Percentiles rank a stretch among this genome's conserved stretches.
phyloP scores from a whole-genome alignment of 345 rosid species.

The Linum tenue region DNA sequence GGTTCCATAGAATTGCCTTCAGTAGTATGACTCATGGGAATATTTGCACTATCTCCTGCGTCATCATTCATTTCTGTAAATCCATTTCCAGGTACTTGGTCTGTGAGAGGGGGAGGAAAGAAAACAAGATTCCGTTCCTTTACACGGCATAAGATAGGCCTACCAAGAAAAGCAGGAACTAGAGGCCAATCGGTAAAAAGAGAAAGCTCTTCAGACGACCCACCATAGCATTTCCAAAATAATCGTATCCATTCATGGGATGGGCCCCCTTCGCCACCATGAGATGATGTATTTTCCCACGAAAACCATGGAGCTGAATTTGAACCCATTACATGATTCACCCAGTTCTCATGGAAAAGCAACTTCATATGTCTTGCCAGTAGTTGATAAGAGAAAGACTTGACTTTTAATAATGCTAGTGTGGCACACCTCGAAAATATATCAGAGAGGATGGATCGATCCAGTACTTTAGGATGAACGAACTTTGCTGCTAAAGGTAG shows the following conservation, averaged over 20 bases:
- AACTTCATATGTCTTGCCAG: conserved; percentile 64
- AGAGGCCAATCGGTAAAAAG: conserved; percentile 87
- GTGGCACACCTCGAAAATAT: conserved; percentile 44
- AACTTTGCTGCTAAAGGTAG: conserved; percentile 60
- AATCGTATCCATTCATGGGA: conserved; percentile 79
- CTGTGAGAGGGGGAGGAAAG: conserved; percentile 51
- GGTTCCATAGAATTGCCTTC: conserved; percentile 32
- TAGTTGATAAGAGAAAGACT: conserved; percentile 57
- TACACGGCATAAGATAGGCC: conserved; percentile 78
- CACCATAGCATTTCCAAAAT: conserved; percentile 73
- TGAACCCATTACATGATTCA: conserved; percentile 54
- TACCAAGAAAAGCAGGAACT: conserved; percentile 90
- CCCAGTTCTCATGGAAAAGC: conserved; percentile 74
- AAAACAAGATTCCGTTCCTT: conserved; percentile 63
- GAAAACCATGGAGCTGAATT: conserved; percentile 82
- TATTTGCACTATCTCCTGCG: conserved; percentile 25
- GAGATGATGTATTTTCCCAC: conserved; percentile 54
- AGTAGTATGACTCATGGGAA: conserved; percentile 25
- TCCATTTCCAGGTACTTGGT: conserved; percentile 24
- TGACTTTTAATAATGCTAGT: conserved; percentile 49
- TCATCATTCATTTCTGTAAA: conserved; percentile 20
- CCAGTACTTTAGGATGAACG: conserved; percentile 67
- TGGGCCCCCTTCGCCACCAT: conserved; percentile 67
- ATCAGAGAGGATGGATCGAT: conserved; percentile 53
- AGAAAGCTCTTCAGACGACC: conserved; percentile 52